Evolutionary conservation across 768 basidiomycete genomes (phyloP), one percentile per base, ranked within the genome.

Genomic region (Xanthoconium purpureum): DNA sequence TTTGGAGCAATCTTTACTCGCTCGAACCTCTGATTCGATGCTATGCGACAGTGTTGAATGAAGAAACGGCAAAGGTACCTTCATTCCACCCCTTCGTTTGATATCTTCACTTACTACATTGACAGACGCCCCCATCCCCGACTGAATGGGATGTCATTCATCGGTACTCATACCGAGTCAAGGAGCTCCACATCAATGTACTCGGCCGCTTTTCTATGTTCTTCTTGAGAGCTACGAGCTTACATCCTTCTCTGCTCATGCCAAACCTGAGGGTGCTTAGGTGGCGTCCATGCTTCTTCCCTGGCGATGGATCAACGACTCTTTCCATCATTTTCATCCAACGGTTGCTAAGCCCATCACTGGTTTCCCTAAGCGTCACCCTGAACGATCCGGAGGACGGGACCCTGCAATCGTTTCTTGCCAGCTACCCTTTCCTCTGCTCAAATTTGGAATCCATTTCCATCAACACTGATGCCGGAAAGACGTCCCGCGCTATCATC

Each of bases 221-320:
- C 6, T 43, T 58, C 29, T 20, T 58, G 46, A 45, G 32, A 47
- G 50, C 58, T 15, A 42, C 18, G 10, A 46, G n/a, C 44, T 13
- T 13, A 29, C 39, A 38, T n/a, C 15, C 40, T 15, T n/a, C 20
- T 2, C 6, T 43, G 29, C 50, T 39, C 17, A 6, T 35, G 5
- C 50, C 58, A 10, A 58, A 47, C 20, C 15, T 58, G 50, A 58
- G n/a, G 12, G 18, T 17, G 13, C 56, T 52, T 36, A 9, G 5
- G 24, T 57, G 57, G 55, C 6, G 12, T 6, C 30, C 35, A 6
- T 28, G 12, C 42, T 1, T 14, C 42, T 43, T 28, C 1, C 20
- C 20, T 43, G 24, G 24, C 24, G 24, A 24, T 24, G 24, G 4
- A 24, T 7, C 32, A 47, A 15, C 32, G 32, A 20, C 6, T 24